These are phyloP conservation scores for Colletotrichum sp. DNA, from an alignment of 2,329 filamentous ascomycete species.

Conservation along the genomic window DNA sequence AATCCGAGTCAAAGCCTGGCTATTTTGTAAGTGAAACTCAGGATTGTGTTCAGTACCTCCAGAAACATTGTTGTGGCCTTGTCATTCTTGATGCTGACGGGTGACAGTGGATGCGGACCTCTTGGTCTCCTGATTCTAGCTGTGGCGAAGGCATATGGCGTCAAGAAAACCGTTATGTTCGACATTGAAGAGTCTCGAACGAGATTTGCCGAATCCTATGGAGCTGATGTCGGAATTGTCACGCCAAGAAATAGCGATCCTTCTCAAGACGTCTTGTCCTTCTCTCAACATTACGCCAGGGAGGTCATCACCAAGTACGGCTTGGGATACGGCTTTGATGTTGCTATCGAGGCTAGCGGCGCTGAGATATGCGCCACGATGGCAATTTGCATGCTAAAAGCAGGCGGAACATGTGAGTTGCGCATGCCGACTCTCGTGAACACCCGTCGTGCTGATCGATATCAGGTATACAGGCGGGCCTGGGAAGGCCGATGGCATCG, in stretches of 20 bases:
- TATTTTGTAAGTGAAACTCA: not conserved
- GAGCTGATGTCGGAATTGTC: not conserved
- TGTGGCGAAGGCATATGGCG: accelerated
- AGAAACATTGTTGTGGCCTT: accelerated
- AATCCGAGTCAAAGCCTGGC: not conserved
- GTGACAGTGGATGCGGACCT: not conserved
- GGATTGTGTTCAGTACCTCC: accelerated
- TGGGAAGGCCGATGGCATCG: constrained; percentile 23
- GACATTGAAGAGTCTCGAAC: not conserved
- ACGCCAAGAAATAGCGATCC: not conserved
- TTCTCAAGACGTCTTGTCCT: not conserved
- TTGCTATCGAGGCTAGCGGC: not conserved
- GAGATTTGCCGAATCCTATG: not conserved
- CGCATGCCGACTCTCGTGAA: not conserved
- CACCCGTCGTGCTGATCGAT: not conserved
- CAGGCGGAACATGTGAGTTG: not conserved
- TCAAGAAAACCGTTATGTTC: not conserved
- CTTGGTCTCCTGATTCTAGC: not conserved
- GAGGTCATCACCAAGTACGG: not conserved
- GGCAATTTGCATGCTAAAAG: not conserved
- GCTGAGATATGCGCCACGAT: not conserved
- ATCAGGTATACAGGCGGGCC: constrained; percentile 21
- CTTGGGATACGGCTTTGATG: not conserved
- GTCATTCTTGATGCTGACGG: not conserved
- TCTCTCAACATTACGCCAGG: not conserved